A percentile compares a stretch with the other conserved stretches of the same genome.
These are phyloP conservation scores for Silene coronaria DNA, from an alignment of 179 eudicot genomes.

Conservation along the genomic window DNA sequence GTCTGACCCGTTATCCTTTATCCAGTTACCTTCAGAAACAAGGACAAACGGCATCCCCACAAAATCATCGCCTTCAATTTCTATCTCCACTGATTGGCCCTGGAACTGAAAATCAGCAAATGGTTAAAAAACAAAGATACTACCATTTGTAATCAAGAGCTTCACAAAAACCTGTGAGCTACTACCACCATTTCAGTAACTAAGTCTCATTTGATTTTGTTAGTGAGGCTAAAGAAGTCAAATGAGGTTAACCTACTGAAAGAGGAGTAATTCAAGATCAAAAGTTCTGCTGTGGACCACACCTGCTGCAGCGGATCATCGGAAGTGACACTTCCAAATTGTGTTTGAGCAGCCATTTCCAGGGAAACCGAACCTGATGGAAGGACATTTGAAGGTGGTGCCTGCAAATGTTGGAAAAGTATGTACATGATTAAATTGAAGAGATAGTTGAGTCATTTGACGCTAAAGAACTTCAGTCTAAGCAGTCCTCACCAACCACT, in stretches of 20 bases:
- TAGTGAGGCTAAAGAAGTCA: too few species aligned
- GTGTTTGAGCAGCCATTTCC: conserved; percentile 69
- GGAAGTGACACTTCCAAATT: conserved; percentile 38
- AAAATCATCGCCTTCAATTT: conserved; percentile 53
- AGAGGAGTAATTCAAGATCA: not conserved
- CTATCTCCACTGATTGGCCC: conserved; percentile 65
- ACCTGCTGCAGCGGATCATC: conserved; percentile 52
- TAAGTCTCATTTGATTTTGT: too few species aligned
- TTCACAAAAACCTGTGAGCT: not conserved
- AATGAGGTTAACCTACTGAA: too few species aligned
- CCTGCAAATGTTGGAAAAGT: conserved; percentile 34
- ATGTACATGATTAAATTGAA: not conserved
- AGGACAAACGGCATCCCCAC: conserved; percentile 92
- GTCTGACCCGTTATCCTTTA: conserved; percentile 76
- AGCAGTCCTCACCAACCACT: conserved; percentile 69
- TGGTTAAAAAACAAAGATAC: not conserved
- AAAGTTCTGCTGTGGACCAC: conserved; percentile 15
- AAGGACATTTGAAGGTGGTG: conserved; percentile 57
- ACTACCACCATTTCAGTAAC: not conserved
- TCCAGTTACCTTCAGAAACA: conserved; percentile 69
- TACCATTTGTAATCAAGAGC: not conserved
- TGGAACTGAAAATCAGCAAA: conserved; percentile 29
- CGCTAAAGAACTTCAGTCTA: not conserved
- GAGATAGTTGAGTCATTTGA: not conserved
- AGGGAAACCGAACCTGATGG: conserved; percentile 59